These are phyloP conservation scores for Luzula sylvatica DNA, from an alignment of 176 grass and related monocot genomes.

Conservation along the genomic window DNA sequence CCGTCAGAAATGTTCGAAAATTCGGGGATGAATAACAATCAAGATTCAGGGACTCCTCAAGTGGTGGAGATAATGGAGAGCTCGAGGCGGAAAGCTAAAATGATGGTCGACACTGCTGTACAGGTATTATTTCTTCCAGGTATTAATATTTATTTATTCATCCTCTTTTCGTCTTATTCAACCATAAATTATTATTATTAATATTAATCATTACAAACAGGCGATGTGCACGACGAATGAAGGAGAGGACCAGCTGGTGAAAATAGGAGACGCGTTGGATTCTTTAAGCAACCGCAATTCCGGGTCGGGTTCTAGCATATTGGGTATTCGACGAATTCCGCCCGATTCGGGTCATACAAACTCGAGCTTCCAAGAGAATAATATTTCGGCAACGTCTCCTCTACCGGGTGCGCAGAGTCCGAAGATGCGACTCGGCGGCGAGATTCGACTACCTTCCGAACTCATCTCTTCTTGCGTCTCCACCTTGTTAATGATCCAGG, in stretches of 20 bases:
- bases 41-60: constrained; percentile 69
- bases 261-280: constrained; percentile 78
- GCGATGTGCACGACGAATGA: constrained; percentile 60
- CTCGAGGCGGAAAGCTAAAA: constrained; percentile 64
- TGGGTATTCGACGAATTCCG: constrained; percentile 59
- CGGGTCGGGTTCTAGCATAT: constrained; percentile 53
- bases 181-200: too few relatives aligned
- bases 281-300: constrained; percentile 36
- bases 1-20: constrained; percentile 38
- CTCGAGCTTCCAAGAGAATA: constrained; percentile 46
- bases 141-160: too few relatives aligned
- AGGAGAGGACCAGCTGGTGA: constrained; percentile 59
- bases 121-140: constrained; percentile 43
- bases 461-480: constrained; percentile 79
- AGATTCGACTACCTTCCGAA: constrained; percentile 49
- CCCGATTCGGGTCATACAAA: constrained; percentile 56
- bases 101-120: constrained; percentile 88
- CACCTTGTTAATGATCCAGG: constrained; percentile 90
- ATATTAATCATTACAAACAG: constrained; percentile 11
- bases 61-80: constrained; percentile 82
- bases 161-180: too few relatives aligned
- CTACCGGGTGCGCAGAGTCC: constrained; percentile 28
- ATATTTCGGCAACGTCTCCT: constrained; percentile 15
- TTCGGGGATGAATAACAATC: constrained; percentile 44
- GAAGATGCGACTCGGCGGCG: constrained; percentile 26